These are phyloP conservation scores for Umbelopsis vinacea DNA, from an alignment of 192 early-diverging fungal genomes.

Conservation along the genomic window DNA sequence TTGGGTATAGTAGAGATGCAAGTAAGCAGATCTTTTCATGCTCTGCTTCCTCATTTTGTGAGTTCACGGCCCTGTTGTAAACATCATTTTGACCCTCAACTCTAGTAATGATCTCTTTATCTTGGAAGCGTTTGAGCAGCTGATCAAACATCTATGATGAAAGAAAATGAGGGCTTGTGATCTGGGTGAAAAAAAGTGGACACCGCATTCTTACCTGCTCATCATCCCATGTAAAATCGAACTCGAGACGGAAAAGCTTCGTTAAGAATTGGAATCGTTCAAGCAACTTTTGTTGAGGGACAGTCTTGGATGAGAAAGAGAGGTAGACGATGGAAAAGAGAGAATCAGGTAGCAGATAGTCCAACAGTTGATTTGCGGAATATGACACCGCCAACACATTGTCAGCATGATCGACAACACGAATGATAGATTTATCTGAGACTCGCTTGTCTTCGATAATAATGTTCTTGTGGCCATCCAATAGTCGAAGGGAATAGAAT, in stretches of 20 bases:
- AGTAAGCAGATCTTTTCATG: conserved; percentile 37
- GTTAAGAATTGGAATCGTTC: conserved; percentile 37
- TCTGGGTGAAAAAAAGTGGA: too few relatives aligned
- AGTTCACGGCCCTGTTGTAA: conserved; percentile 12
- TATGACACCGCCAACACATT: conserved; percentile 46
- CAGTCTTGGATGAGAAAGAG: conserved; percentile 8
- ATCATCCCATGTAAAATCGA: conserved; percentile 39
- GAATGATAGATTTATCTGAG: conserved; percentile 31
- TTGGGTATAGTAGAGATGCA: conserved; percentile 45
- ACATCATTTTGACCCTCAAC: conserved; percentile 4
- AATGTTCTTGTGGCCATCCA: conserved; percentile 39
- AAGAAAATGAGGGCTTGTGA: not conserved
- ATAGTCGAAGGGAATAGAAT: conserved; percentile 31
- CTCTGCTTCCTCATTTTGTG: conserved; percentile 23
- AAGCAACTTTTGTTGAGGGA: conserved; percentile 28
- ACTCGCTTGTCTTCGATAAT: conserved; percentile 36
- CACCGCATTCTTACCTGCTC: conserved; percentile 28
- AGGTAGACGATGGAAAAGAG: conserved; percentile 41
- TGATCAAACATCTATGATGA: conserved; percentile 28
- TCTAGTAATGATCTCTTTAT: conserved; percentile 22
- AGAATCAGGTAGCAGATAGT: conserved; percentile 38
- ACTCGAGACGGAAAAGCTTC: conserved; percentile 39
- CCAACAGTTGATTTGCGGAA: conserved; percentile 42
- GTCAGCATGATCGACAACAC: conserved; percentile 44
- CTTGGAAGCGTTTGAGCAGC: conserved; percentile 23